Percentiles rank a stretch among this genome's conserved stretches.
phyloP scores from a whole-genome alignment of 306 rosid species.

The Prinsepia uniflora region DNA sequence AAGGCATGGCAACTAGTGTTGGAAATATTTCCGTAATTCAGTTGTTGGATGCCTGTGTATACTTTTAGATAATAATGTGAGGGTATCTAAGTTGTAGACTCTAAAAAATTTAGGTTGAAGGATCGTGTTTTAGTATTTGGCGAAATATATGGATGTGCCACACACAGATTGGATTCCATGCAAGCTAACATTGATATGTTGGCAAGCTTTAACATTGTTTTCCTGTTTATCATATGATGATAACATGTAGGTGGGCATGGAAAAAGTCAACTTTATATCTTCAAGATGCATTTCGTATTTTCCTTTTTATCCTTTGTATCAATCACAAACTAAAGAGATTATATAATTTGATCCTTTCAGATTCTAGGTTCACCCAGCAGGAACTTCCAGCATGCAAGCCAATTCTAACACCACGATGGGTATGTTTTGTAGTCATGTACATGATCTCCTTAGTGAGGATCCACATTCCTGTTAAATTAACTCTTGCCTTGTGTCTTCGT shows the following conservation, averaged over 20 bases:
- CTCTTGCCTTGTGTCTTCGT: neutral
- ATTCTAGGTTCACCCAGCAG: constrained; percentile 93
- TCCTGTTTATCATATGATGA: neutral
- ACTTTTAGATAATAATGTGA: neutral
- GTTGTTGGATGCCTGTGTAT: neutral
- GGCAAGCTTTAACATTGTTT: neutral
- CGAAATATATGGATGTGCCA: neutral
- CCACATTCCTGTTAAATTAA: constrained; percentile 6
- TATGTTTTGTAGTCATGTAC: constrained; percentile 24
- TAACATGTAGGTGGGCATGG: neutral
- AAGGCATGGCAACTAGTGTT: neutral
- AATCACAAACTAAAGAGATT: constrained; percentile 17
- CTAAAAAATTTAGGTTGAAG: neutral
- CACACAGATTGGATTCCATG: neutral
- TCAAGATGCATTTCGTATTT: neutral
- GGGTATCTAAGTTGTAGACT: neutral
- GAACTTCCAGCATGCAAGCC: constrained; percentile 99
- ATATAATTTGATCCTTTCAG: constrained; percentile 37
- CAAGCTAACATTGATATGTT: neutral
- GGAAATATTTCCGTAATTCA: neutral
- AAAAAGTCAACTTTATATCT: neutral
- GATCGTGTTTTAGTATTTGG: neutral
- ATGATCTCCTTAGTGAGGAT: neutral
- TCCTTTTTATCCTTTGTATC: neutral
- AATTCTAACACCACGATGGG: constrained; percentile 92